Evolutionary conservation across 441 rosid species (phyloP).

Genomic region (Corymbia citriodora): DNA sequence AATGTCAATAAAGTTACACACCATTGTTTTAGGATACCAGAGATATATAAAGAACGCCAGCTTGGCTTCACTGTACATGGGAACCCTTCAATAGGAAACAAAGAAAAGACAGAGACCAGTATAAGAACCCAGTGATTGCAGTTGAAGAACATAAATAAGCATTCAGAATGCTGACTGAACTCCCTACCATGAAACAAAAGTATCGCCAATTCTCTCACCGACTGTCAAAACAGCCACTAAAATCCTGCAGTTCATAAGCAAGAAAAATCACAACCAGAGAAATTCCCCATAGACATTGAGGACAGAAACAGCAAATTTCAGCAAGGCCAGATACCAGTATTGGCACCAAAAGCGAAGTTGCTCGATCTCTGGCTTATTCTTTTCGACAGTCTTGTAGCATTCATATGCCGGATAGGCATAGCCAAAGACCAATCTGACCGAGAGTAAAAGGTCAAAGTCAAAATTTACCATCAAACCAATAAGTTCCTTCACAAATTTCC

Average conservation of each 20-base stretch:
- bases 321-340: slow-evolving; percentile 55
- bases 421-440: slow-evolving; percentile 77
- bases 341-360: slow-evolving; percentile 99
- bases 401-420: slow-evolving; percentile 98
- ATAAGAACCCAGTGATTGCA: not conserved
- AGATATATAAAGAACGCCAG: slow-evolving; percentile 63
- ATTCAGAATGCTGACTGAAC: not conserved
- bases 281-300: not conserved
- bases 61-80: slow-evolving; percentile 83
- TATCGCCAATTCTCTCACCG: slow-evolving; percentile 72
- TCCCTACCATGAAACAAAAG: slow-evolving; percentile 65
- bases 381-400: slow-evolving; percentile 88
- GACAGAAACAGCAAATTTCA: not conserved
- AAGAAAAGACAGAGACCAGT: slow-evolving; percentile 8
- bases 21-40: slow-evolving; percentile 81
- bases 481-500: not conserved
- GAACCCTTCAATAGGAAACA: slow-evolving; percentile 47
- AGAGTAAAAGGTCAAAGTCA: not conserved
- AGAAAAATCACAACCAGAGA: not conserved
- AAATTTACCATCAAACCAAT: not conserved
- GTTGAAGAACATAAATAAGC: not conserved
- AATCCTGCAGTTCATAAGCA: slow-evolving; percentile 58
- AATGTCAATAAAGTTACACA: slow-evolving; percentile 7
- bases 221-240: slow-evolving; percentile 76
- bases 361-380: slow-evolving; percentile 90